Base-by-base conservation (phyloP, 805 yeast genomes). In the Candida maesae region DNA sequence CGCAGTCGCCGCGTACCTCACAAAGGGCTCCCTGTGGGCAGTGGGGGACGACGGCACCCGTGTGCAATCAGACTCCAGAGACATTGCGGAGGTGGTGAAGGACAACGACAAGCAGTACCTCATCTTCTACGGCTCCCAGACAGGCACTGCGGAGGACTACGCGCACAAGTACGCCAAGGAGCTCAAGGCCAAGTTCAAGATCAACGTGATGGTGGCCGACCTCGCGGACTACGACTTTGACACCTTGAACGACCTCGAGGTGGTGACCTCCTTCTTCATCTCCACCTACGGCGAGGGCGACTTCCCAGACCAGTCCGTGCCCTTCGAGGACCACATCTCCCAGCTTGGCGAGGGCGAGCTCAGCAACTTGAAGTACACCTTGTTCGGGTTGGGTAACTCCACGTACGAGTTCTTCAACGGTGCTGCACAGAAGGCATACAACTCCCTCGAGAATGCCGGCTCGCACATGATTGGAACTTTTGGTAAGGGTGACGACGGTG, bases 251-350 rank as follows among this genome's bases (percentile, higher is more conserved):
- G 76, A 76, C 36, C 63, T 91, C 47, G 75, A 76, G 45, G 68
- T 76, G 40, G 66, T 76, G n/a, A 79, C 79, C 16, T 79, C 88
- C 47, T 82, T 91, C 56, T 73, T 91, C 58, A 71, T 89, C 67
- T 93, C 98, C 24, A 88, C 96, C 10, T 93, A 93, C 56, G 99
- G 99, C 53, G 99, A 91, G 67, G 99, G 99, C 59, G 99, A 91
- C 62, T 95, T 95, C 53, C 91, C 99, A 12, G 99, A 91, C 62
- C 86, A 87, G 54, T 93, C 97, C n/a, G 75, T 76, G 31, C 79
- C 78, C 28, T 87, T 93, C 60, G 80, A 78, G 58, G 84, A 81
- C 43, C 79, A 68, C 58, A 73, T 90, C 55, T 76, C 79, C 25
- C 53, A 62, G 20, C 64, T 70, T 39, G 77, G 73, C 37, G 81